phyloP scores from a whole-genome alignment of 2,329 filamentous ascomycete species.

The Aureobasidium vineae region DNA sequence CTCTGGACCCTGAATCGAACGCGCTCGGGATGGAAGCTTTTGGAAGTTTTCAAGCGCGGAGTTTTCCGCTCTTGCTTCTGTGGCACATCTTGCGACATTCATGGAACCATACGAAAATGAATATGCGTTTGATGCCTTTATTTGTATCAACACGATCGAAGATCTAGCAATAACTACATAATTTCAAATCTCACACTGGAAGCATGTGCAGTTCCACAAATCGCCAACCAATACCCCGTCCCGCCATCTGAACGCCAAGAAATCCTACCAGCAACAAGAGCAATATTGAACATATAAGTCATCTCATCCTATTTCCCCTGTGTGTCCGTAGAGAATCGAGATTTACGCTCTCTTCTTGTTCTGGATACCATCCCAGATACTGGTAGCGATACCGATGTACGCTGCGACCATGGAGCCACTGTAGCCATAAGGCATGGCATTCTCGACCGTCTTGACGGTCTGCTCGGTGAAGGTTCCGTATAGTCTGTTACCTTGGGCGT shows the following conservation, averaged over 20 bases:
- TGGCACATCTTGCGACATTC: too few species aligned
- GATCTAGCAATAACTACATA: background rate
- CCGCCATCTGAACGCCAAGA: background rate
- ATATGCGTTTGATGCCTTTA: background rate
- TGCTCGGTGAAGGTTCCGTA: constrained; percentile 60
- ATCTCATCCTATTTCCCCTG: background rate
- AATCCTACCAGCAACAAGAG: background rate
- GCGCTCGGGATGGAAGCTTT: background rate
- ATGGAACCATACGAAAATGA: background rate
- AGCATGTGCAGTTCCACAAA: background rate
- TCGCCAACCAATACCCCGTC: background rate
- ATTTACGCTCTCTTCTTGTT: constrained; percentile 46
- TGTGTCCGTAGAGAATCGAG: background rate
- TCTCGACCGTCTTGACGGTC: constrained; percentile 62
- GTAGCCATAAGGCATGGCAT: constrained; percentile 68
- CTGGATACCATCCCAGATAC: constrained; percentile 74
- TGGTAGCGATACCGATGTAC: constrained; percentile 65
- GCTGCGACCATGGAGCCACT: constrained; percentile 67
- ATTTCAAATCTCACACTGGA: background rate
- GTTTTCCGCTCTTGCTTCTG: background rate
- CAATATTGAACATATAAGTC: background rate
- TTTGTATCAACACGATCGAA: background rate
- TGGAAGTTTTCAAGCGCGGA: constrained; percentile 7
- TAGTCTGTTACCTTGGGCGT: constrained; percentile 64
- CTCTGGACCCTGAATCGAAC: constrained; percentile 11